Percentiles rank a stretch among this genome's conserved stretches.
These are phyloP conservation scores for Sistotremastrum niveocremeum DNA, from an alignment of 768 basidiomycete species.

Conservation along the genomic window DNA sequence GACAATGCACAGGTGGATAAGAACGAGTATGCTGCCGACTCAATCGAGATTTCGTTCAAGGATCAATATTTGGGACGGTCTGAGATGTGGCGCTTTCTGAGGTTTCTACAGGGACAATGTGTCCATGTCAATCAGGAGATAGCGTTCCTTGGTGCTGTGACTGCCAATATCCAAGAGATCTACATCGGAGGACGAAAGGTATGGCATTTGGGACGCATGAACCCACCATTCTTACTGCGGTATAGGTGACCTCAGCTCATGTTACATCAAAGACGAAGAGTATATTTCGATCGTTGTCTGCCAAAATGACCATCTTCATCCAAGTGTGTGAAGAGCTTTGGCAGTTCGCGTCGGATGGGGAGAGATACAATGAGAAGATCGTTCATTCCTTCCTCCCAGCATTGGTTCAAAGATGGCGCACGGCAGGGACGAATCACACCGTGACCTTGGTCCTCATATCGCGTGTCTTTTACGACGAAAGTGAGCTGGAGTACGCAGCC, in stretches of 20 bases:
- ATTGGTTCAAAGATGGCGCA: slow-evolving; percentile 74
- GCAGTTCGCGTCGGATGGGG: slow-evolving; percentile 95
- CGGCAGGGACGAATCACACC: slow-evolving; percentile 78
- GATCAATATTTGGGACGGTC: slow-evolving; percentile 93
- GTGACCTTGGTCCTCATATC: slow-evolving; percentile 92
- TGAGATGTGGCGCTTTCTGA: slow-evolving; percentile 93
- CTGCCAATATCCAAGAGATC: slow-evolving; percentile 71
- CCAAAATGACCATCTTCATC: slow-evolving; percentile 87
- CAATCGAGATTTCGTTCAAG: slow-evolving; percentile 83
- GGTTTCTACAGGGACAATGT: slow-evolving; percentile 67
- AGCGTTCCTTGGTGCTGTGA: slow-evolving; percentile 68
- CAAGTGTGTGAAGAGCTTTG: slow-evolving; percentile 94
- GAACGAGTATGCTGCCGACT: slow-evolving; percentile 48
- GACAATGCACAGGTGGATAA: slow-evolving; percentile 45
- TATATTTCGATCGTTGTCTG: slow-evolving; percentile 82
- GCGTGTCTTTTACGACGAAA: slow-evolving; percentile 75
- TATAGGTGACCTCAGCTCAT: slow-evolving; percentile 67
- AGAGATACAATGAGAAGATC: slow-evolving; percentile 94
- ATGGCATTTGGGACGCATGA: slow-evolving; percentile 5
- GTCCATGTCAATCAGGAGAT: slow-evolving; percentile 78
- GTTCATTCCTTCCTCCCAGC: slow-evolving; percentile 91
- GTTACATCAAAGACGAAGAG: slow-evolving; percentile 76
- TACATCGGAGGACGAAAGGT: slow-evolving; percentile 61
- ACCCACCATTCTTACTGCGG: slow-evolving; percentile 1
- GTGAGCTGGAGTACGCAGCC: slow-evolving; percentile 70